Base-by-base conservation (phyloP, 2,329 filamentous ascomycete species). In the Magnaporthiopsis rhizophila region DNA sequence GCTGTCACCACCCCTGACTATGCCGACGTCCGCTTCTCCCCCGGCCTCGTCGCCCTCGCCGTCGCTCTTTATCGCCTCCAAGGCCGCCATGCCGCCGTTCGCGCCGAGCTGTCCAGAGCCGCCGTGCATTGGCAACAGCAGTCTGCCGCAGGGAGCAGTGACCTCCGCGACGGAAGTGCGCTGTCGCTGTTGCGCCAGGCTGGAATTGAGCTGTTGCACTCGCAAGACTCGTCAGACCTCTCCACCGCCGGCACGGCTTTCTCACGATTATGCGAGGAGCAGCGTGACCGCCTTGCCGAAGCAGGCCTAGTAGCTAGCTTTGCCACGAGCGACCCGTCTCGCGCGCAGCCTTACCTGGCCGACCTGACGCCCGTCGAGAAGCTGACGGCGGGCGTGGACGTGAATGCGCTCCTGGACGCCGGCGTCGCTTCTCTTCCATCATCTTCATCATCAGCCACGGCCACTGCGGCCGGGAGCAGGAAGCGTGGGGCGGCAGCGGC, bases 261-360 rank as follows among this genome's bases (percentile, higher is more conserved):
- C 75, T 82, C 85, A 62, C 83, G 83, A 61, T 82, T 98, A 15
- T 84, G 89, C 67, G 81, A 86, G 65, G 83, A 92, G 58, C 79
- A 83, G n/a, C 79, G 79, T 56, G 91, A 96, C 69, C 83, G 82
- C 38, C 82, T 89, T 64, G 88, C 90, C 1, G 84, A 86, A 21
- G 92, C 92, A 11, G 95, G 95, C 1, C 86, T 95, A n/a, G 85
- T 98, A 9, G 95, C 95, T 3, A 89, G 92, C 12, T 86, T 90
- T 69, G 89, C 90, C 34, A 85, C 85, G 2, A 80, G 78, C 1
- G 81, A 89, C 66, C 81, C 84, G 1, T 73, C 80, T 11, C 83
- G 83, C 66, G 79, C 87, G 26, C 76, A 85, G 64, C 72, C 81
- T 0, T 79, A 88, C 64, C 76, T 86, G 12, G 76, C 80, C 24